Conservation (phyloP, 78 protist genomes). For the Emiliania huxleyi region DNA sequence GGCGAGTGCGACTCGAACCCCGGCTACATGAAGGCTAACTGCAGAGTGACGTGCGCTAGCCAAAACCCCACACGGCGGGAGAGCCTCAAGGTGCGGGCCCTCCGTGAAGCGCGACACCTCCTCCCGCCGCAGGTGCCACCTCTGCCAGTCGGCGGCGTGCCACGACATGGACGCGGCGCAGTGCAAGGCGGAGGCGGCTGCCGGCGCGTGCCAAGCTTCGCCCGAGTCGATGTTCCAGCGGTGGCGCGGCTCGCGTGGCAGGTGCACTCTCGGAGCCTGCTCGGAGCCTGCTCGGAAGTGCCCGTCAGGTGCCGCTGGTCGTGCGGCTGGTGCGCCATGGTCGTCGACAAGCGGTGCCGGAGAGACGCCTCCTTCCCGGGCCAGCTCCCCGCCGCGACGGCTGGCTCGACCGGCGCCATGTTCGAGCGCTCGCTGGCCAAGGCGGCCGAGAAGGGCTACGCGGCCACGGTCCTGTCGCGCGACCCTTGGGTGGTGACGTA, state of each 20-base stretch:
- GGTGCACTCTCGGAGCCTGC: too few species aligned
- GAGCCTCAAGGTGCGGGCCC: too few species aligned
- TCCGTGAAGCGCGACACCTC: too few species aligned
- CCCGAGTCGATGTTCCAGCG: not conserved
- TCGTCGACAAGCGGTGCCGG: not conserved
- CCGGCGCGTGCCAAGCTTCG: not conserved
- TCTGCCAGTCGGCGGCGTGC: not conserved
- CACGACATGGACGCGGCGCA: not conserved
- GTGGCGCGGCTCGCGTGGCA: too few species aligned
- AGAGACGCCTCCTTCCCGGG: not conserved
- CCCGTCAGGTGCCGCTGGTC: not conserved
- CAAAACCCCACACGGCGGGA: too few species aligned
- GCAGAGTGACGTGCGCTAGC: not conserved
- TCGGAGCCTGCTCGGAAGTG: too few species aligned
- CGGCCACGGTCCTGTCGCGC: not conserved
- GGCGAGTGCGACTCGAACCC: slow-evolving; percentile 2
- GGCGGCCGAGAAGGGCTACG: not conserved
- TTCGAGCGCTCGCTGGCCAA: too few species aligned
- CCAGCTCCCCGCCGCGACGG: not conserved
- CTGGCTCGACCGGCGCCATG: not conserved
- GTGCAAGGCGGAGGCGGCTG: not conserved
- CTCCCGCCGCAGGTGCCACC: not conserved
- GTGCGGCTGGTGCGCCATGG: not conserved
- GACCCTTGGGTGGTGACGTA: not conserved
- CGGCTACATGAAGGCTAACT: not conserved